Evolutionary conservation across 257 asterid genomes (phyloP), one percentile per base, ranked within the genome.

Genomic region (Solanum raphanifolium): DNA sequence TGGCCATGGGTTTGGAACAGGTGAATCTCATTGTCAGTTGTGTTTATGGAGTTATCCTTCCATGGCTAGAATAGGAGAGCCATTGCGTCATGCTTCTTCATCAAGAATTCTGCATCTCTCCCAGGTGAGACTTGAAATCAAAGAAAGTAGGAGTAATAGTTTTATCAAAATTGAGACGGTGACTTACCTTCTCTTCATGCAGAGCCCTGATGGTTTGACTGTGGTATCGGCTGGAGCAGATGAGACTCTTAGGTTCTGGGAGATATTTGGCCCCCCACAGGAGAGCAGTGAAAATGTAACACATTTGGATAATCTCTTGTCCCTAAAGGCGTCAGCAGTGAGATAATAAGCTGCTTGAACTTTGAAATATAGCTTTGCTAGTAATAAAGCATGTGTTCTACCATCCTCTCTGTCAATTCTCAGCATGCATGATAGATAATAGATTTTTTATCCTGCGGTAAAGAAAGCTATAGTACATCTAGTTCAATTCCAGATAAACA

Each of bases 1-100:
- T 78, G 97, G 94, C 13, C 98, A 95, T 68, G 99, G 98, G 23
- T 91, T 16, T 87, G 93, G 94, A 82, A 62, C 18, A 1, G 10
- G 15, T 7, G 95, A 89, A 10, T 68, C 88, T 41, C 83, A 74
- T 18, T 92, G 92, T 85, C 92, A 58, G 84, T 36, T 95, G 48
- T 93, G 98, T 87, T 89, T 95, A 89, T 95, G 98, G 98, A 95
- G 89, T 89, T 96, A 95, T 88, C 99, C 98, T 69, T 94, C 98
- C 83, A 91, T 95, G 98, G 89, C 93, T 36, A 86, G 88, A 90
- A 88, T 93, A 16, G 94, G 93, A 72, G 91, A 85, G 72, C 91
- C 95, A 1, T 20, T 8, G 23, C 81, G 38, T 32, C 93, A 86
- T 18, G 9, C 32, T 32, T 91, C 83, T 15, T 13, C 36, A 65